phyloP scores from a whole-genome alignment of 1,284 basidiomycete genomes.

The Wallemia ichthyophaga region DNA sequence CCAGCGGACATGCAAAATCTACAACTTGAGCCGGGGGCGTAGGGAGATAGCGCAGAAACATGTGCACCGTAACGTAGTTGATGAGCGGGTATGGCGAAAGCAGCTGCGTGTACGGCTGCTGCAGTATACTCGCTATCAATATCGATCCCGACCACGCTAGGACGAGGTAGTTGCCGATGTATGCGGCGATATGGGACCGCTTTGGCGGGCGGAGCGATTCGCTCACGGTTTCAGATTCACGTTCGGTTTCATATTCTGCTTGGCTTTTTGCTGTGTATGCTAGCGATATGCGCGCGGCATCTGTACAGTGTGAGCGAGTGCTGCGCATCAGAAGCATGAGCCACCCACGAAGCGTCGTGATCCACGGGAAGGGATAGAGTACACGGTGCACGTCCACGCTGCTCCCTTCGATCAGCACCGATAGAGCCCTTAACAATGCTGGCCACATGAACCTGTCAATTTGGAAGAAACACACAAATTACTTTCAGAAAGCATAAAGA shows the following conservation, averaged over 20 bases:
- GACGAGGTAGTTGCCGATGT: background rate
- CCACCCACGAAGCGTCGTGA: background rate
- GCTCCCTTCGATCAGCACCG: background rate
- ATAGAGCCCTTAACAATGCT: background rate
- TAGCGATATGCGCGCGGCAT: background rate
- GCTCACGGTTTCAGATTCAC: too few species aligned
- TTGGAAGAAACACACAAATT: too few species aligned
- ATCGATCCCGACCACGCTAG: background rate
- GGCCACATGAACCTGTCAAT: background rate
- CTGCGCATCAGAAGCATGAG: too few species aligned
- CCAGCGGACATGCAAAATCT: background rate
- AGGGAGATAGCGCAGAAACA: background rate
- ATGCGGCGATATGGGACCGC: background rate
- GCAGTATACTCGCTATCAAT: background rate
- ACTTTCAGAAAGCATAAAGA: too few species aligned
- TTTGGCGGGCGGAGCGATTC: too few species aligned
- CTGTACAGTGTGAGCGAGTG: background rate
- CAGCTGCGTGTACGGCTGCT: background rate
- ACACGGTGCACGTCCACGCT: background rate
- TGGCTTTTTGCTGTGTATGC: background rate
- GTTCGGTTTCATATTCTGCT: background rate
- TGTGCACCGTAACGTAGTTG: background rate
- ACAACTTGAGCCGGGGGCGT: background rate
- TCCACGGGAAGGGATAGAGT: background rate
- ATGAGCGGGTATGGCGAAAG: background rate